Conservation (phyloP, 2,329 filamentous ascomycete species). For the Talaromyces pinophilus region DNA sequence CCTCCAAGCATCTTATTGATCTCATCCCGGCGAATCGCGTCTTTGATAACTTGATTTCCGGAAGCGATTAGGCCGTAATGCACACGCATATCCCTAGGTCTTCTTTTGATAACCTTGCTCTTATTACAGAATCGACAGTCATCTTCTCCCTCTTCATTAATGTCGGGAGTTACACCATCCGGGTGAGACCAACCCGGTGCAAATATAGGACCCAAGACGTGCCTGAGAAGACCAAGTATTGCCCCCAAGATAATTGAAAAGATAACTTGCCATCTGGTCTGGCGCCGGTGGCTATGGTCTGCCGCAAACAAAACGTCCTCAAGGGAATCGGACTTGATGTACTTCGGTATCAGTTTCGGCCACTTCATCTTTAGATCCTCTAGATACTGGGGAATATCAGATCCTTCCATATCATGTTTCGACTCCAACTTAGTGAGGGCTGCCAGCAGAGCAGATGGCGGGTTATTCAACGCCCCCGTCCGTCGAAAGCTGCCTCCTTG, state of each 20-base stretch:
- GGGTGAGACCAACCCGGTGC: not conserved
- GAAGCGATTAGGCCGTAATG: slow-evolving; percentile 25
- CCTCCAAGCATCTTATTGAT: slow-evolving; percentile 11
- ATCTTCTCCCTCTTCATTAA: not conserved
- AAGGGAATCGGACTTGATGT: not conserved
- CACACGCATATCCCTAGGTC: not conserved
- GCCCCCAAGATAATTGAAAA: not conserved
- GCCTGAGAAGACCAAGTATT: not conserved
- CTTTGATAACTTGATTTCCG: slow-evolving; percentile 19
- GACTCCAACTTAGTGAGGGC: slow-evolving; percentile 6
- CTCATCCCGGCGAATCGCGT: not conserved
- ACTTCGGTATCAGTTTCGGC: not conserved
- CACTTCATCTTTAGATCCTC: not conserved
- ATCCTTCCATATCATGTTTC: not conserved
- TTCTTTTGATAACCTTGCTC: not conserved
- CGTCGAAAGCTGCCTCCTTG: not conserved
- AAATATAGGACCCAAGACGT: not conserved
- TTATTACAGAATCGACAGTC: not conserved
- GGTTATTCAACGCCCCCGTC: slow-evolving; percentile 3
- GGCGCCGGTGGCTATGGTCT: not conserved
- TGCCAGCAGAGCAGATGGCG: not conserved
- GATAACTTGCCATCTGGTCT: not conserved
- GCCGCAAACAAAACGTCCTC: not conserved
- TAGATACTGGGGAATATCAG: not conserved
- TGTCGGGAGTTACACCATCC: not conserved